Evolutionary conservation across 805 yeast genomes (phyloP).

Genomic region (Kluyveromyces nonfermentans): DNA sequence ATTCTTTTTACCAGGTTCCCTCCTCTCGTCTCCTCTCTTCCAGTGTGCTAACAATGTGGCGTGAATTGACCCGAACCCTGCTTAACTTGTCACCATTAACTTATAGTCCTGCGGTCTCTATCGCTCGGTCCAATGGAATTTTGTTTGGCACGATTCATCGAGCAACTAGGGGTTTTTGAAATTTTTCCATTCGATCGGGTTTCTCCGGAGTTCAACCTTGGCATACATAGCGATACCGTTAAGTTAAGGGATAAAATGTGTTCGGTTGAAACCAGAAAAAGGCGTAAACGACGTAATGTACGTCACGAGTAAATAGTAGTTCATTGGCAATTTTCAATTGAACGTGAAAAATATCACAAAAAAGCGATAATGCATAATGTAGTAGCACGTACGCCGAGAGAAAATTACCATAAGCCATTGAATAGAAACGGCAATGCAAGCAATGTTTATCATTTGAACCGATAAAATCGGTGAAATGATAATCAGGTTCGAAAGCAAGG

Average conservation of each 20-base stretch:
- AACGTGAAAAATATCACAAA: not conserved
- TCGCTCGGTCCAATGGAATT: not conserved
- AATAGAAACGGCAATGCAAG: not conserved
- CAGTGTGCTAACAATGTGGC: no score
- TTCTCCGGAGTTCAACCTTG: not conserved
- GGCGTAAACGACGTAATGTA: not conserved
- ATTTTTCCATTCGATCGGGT: not conserved
- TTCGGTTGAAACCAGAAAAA: not conserved
- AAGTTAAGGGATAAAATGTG: not conserved
- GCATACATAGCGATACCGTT: no score
- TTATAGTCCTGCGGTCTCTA: no score
- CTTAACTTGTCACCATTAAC: no score
- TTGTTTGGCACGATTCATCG: not conserved
- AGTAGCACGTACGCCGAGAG: not conserved
- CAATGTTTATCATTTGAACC: not conserved
- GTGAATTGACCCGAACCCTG: not conserved
- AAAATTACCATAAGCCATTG: not conserved
- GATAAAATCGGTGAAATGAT: not conserved
- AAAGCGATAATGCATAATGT: not conserved
- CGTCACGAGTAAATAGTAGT: not conserved
- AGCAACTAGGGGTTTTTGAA: no score
- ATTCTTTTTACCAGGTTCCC: no score
- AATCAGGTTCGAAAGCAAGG: not conserved
- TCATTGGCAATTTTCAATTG: not conserved
- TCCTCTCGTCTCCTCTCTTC: no score